Evolutionary conservation across 192 early-diverging fungal genomes (phyloP), one percentile per base, ranked within the genome.

Genomic region (Podila verticillata): DNA sequence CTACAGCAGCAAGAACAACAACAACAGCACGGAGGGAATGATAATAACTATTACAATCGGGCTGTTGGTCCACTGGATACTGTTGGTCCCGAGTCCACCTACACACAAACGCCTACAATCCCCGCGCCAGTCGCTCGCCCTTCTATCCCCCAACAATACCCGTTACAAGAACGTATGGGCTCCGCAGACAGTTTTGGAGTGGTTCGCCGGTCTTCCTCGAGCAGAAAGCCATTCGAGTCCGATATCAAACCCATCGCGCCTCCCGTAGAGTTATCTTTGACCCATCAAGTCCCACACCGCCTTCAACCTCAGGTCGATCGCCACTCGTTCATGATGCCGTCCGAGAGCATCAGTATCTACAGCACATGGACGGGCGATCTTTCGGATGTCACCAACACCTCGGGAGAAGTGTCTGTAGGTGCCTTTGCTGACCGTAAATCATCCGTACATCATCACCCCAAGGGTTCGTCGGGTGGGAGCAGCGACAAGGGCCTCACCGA

Each of bases 241-340:
- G 51, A 54, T 15, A 47, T 9, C n/a, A 54, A 54, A n/a, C 24
- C 51, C 20, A 54, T 54, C 9, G 51, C 51, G 30, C 58, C 58
- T 19, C 28, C 48, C 4, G 29, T 7, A 49, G 15, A 39, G 17
- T 5, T 48, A 6, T 24, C 63, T 49, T 20, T 65, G 48, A 26
- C 63, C 12, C 17, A 65, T 49, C 44, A 39, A 19, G 4, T n/a
- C n/a, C 28, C 47, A 36, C 63, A 51, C 24, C 66, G 29, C 2
- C 57, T 15, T 20, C 70, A 57, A 20, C 36, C 60, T 12, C 64
- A 72, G 15, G 1, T 72, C 4, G 77, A 72, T 26, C 70, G 77
- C 2, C 77, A 80, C 28, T 80, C 77, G 2, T 80, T 80, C 17
- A 80, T 80, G 70, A 67, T 79, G 75, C 69, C 68, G 7, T 79